Percentiles rank a stretch among this genome's conserved stretches.
Conservation (phyloP, 176 grass and related monocot species). For the Rhynchospora pubera region DNA sequence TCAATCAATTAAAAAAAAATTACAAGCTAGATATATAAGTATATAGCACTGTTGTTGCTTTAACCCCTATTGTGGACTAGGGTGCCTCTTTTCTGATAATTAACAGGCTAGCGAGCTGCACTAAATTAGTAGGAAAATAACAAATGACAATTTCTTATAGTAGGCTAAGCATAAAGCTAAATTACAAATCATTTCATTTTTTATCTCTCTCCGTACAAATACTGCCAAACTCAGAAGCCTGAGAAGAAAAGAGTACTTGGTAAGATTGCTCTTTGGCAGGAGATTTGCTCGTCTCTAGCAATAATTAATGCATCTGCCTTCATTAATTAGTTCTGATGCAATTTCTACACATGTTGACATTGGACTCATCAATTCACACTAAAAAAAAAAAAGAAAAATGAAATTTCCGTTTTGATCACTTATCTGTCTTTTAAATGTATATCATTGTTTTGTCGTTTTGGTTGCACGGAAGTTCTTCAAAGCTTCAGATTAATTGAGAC, state of each 20-base stretch:
- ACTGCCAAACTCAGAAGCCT: neutral
- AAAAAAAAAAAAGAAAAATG: neutral
- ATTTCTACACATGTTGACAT: neutral
- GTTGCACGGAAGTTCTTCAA: too few relatives aligned
- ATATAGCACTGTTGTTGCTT: too few relatives aligned
- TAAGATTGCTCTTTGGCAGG: neutral
- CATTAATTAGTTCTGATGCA: neutral
- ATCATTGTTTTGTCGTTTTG: too few relatives aligned
- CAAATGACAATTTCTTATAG: slow-evolving; percentile 6
- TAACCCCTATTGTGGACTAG: neutral
- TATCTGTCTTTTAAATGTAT: too few relatives aligned
- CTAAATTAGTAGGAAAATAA: slow-evolving; percentile 1
- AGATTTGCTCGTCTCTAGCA: neutral
- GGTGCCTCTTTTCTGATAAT: neutral
- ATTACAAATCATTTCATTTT: neutral
- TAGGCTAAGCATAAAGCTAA: neutral
- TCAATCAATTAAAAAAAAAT: neutral
- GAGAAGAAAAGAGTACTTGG: neutral
- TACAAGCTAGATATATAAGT: neutral
- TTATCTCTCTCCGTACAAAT: neutral
- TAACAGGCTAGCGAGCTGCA: neutral
- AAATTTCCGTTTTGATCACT: neutral
- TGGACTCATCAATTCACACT: neutral
- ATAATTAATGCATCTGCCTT: neutral
- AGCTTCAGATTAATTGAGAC: too few relatives aligned